Base-by-base conservation (phyloP, 495 filamentous ascomycete genomes). In the Penicillium paxilli region DNA sequence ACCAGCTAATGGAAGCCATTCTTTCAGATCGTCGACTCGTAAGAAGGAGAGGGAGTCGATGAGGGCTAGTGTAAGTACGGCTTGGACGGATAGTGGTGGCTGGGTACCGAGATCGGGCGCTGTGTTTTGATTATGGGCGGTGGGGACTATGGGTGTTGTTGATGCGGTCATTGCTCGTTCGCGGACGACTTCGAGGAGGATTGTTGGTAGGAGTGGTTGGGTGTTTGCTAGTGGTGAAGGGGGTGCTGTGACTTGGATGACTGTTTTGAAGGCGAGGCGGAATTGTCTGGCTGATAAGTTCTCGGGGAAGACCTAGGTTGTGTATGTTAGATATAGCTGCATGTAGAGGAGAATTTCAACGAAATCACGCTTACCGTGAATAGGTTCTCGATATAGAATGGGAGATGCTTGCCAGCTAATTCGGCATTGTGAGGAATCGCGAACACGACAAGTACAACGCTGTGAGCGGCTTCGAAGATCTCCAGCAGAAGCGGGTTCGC, bases 401-500 rank as follows among this genome's bases (percentile, higher is more conserved):
- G 92, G 12, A 93, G 76, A 47, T 96, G 80, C 55, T 81, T 81
- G 12, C 83, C 81, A 25, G 90, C 84, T 33, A 96, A 70, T 9
- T 82, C 73, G 12, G 86, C 81, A 56, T 89, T 93, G 49, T 86
- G 81, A 2, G 92, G 88, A 26, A 90, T 86, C 2, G 92, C 87
- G 32, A 98, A 80, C 5, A 90, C 84, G 24, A 93, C 83, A 16
- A 98, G 86, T 59, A 91, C 84, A 44, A 92, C 81, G 57, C 87
- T 89, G 72, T 98, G 95, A 8, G 93, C 92, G 1, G 94, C 84
- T 73, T 98, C 94, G 62, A 97, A 97, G 4, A 95, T 87, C 56
- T 89, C 83, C 26, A 87, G 68, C 51, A 92, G 76, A 55, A 81
- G 69, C 47, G 77, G 75, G 62, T 90, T 80, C 24, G 80, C 76